Base-by-base conservation (phyloP, 1,284 basidiomycete species). In the Phellinidium pouzarii region DNA sequence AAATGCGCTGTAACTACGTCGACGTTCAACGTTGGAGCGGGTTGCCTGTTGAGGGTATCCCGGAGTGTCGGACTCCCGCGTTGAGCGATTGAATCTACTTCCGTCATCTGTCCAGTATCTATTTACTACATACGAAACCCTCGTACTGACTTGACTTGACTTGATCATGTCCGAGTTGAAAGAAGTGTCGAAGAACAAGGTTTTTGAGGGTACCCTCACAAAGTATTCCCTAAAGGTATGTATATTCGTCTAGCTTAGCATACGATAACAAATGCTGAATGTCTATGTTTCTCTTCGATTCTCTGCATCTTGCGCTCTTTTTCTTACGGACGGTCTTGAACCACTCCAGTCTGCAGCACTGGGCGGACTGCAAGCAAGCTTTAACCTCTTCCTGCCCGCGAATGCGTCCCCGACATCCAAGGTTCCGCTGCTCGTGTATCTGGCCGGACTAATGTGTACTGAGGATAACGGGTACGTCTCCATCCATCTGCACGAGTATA, bases 401-500 rank as follows among this genome's bases (percentile, higher is more conserved):
- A 76, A 78, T 47, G 79, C 85, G 1, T 60, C 71, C 4, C 19
- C 46, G 62, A 69, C 36, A 63, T 66, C 57, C 20, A 84, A 87
- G 58, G 88, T 87, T 0, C 94, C 94, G 0, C 72, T 95, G 2
- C 74, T 99, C 14, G 79, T 91, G 61, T 99, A 93, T 68, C 84
- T 99, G 44, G 85, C 94, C 2, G 95, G 95, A 2, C 68, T 99
- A 53, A 94, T 91, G 0, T 99, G 96, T 70, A 98, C 84, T 12
- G 96, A 98, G 67, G 95, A 98, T 66, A 98, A 91, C 55, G 95
- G 84, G 87, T 88, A 62, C 54, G 77, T 61, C 25, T 9, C 9
- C 11, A 34, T 12, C 11, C 40, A 12, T 26, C 9, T 3, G 11
- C 14, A 20, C 8, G 46, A 20, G 17, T 41, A 44, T 17, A 4